Percentiles rank a stretch among this genome's conserved stretches.
Evolutionary conservation across 2,329 filamentous ascomycete species (phyloP).

Genomic region (Neofusicoccum cordaticola): DNA sequence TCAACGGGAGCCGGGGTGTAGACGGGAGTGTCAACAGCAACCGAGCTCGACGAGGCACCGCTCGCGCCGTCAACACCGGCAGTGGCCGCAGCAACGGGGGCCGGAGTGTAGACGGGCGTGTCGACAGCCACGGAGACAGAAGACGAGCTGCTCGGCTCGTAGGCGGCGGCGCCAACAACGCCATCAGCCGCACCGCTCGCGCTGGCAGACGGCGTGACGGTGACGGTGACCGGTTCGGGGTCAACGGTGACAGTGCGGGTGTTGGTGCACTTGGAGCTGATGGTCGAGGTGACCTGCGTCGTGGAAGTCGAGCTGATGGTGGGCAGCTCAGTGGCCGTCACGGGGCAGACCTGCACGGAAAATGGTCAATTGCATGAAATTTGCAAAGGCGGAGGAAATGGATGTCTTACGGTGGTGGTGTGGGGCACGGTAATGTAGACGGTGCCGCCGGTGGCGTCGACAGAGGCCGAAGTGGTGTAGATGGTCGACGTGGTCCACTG

Average conservation of each 20-base stretch:
- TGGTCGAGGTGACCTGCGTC: background rate
- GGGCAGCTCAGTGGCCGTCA: conserved; percentile 10
- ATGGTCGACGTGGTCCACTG: conserved; percentile 16
- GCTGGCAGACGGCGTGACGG: background rate
- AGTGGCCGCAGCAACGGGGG: background rate
- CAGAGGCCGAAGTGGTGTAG: conserved; percentile 11
- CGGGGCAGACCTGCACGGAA: conserved; percentile 6
- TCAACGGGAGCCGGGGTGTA: no score
- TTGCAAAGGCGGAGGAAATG: background rate
- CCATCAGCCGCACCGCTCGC: background rate
- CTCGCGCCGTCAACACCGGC: background rate
- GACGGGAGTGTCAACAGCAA: background rate
- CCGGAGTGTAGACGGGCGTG: background rate
- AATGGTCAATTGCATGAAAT: background rate
- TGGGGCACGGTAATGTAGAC: conserved; percentile 8
- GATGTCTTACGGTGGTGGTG: conserved; percentile 4
- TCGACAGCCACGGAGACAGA: background rate
- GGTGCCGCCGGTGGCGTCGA: background rate
- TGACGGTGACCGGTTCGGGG: conserved; percentile 9
- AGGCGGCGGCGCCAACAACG: background rate
- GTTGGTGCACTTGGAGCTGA: conserved; percentile 11
- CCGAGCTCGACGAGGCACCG: background rate
- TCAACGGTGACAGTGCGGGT: conserved; percentile 12
- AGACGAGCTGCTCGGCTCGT: background rate
- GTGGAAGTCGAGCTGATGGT: background rate